A percentile compares a stretch with the other conserved stretches of the same genome.
These are phyloP conservation scores for Geum urbanum DNA, from an alignment of 306 rosid genomes.

Conservation along the genomic window DNA sequence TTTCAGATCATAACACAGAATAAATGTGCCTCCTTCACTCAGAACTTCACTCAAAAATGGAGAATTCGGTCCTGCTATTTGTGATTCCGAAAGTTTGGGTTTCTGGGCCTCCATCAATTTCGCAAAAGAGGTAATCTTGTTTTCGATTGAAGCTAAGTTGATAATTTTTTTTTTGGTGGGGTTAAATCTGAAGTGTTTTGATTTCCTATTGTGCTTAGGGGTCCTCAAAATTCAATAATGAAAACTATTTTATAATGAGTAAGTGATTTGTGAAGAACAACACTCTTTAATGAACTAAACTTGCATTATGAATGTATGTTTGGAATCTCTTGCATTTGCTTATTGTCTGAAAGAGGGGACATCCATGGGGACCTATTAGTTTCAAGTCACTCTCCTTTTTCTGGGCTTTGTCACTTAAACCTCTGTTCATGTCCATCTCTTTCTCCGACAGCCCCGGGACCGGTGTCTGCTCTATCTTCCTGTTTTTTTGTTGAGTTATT, in stretches of 20 bases:
- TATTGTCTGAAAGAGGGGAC: slow-evolving; percentile 56
- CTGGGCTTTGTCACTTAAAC: slow-evolving; percentile 58
- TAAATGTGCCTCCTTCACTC: background rate
- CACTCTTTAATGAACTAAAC: slow-evolving; percentile 45
- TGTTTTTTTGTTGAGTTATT: slow-evolving; percentile 11
- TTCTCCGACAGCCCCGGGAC: slow-evolving; percentile 64
- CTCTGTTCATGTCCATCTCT: slow-evolving; percentile 51
- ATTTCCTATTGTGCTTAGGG: slow-evolving; percentile 20
- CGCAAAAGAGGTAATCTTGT: background rate
- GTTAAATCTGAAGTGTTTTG: slow-evolving; percentile 11
- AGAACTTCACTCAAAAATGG: background rate
- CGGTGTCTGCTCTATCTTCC: slow-evolving; percentile 54
- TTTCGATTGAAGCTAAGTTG: background rate
- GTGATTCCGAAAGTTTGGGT: background rate
- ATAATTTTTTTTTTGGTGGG: background rate
- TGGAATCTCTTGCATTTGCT: slow-evolving; percentile 54
- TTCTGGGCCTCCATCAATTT: background rate
- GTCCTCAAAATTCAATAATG: slow-evolving; percentile 1
- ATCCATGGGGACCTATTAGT: slow-evolving; percentile 70
- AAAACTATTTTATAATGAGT: background rate
- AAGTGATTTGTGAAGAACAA: slow-evolving; percentile 39
- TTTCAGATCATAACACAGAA: background rate
- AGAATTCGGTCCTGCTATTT: background rate
- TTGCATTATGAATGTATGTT: slow-evolving; percentile 50
- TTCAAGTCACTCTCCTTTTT: slow-evolving; percentile 62